Evolutionary conservation across 257 asterid species (phyloP).

Genomic region (Knoxia roxburghii): DNA sequence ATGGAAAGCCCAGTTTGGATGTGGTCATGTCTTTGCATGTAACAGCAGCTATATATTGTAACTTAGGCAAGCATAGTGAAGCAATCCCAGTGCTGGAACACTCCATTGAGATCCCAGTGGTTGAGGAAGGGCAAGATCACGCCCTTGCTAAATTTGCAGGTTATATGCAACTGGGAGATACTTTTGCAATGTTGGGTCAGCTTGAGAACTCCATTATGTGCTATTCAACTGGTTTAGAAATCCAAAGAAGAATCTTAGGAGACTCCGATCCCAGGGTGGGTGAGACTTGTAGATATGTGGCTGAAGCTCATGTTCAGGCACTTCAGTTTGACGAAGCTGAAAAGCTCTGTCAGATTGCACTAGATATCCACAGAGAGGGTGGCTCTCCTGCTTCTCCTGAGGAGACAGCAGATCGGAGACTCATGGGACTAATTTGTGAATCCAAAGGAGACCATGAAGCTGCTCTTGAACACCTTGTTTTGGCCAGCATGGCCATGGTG

Average conservation of each 20-base stretch:
- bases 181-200: slow-evolving; percentile 82
- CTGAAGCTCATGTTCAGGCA: slow-evolving; percentile 90
- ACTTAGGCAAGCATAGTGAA: slow-evolving; percentile 64
- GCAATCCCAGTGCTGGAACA: slow-evolving; percentile 73
- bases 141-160: slow-evolving; percentile 97
- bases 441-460: slow-evolving; percentile 81
- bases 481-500: slow-evolving; percentile 95
- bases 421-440: slow-evolving; percentile 86
- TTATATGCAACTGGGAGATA: slow-evolving; percentile 91
- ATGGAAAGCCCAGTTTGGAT: slow-evolving; percentile 69
- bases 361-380: slow-evolving; percentile 66
- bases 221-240: slow-evolving; percentile 65
- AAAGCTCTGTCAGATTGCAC: slow-evolving; percentile 72
- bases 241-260: slow-evolving; percentile 66
- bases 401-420: slow-evolving; percentile 83
- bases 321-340: slow-evolving; percentile 88
- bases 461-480: slow-evolving; percentile 90
- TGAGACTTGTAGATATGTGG: slow-evolving; percentile 84
- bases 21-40: slow-evolving; percentile 85
- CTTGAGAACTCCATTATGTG: slow-evolving; percentile 63
- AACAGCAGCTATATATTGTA: slow-evolving; percentile 78
- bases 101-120: slow-evolving; percentile 63
- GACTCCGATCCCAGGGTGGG: slow-evolving; percentile 79
- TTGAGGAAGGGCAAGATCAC: slow-evolving; percentile 77
- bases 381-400: slow-evolving; percentile 75